A percentile compares a stretch with the other conserved stretches of the same genome.
These are phyloP conservation scores for Cladophialophora psammophila DNA, from an alignment of 2,329 filamentous ascomycete genomes.

Conservation along the genomic window DNA sequence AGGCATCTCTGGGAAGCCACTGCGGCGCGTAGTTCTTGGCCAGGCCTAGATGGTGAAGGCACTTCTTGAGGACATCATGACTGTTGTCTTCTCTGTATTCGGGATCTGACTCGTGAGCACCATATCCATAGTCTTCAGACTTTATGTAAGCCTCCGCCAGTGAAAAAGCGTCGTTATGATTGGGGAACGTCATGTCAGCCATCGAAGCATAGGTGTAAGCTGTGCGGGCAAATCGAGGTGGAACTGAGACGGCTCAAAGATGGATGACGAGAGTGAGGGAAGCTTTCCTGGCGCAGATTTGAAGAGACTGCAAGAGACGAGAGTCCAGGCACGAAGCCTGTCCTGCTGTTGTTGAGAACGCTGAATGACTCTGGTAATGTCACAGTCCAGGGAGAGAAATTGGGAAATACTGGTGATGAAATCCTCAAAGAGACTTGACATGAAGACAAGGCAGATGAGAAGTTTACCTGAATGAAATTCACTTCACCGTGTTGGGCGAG, in stretches of 20 bases:
- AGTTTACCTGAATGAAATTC: neutral
- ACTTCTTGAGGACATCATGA: neutral
- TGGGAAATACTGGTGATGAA: neutral
- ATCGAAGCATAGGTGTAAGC: neutral
- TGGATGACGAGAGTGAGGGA: too few relatives aligned
- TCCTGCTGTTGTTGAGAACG: neutral
- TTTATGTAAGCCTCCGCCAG: neutral
- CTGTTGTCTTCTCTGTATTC: neutral
- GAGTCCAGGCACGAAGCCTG: neutral
- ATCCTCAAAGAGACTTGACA: neutral
- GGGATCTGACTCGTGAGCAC: neutral
- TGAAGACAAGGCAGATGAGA: neutral
- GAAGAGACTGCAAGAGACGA: too few relatives aligned
- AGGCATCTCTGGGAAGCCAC: conserved; percentile 32
- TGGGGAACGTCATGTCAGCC: neutral
- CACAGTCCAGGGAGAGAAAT: neutral
- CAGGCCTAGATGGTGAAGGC: conserved; percentile 2
- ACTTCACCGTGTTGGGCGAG: neutral
- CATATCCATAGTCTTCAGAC: neutral
- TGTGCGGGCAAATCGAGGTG: too few relatives aligned
- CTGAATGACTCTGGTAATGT: neutral
- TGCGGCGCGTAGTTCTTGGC: conserved; percentile 18
- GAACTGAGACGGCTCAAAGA: too few relatives aligned
- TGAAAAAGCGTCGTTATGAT: neutral
- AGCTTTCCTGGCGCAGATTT: too few relatives aligned